phyloP scores from a whole-genome alignment of 768 basidiomycete species.

The Psilocybe cubensis region DNA sequence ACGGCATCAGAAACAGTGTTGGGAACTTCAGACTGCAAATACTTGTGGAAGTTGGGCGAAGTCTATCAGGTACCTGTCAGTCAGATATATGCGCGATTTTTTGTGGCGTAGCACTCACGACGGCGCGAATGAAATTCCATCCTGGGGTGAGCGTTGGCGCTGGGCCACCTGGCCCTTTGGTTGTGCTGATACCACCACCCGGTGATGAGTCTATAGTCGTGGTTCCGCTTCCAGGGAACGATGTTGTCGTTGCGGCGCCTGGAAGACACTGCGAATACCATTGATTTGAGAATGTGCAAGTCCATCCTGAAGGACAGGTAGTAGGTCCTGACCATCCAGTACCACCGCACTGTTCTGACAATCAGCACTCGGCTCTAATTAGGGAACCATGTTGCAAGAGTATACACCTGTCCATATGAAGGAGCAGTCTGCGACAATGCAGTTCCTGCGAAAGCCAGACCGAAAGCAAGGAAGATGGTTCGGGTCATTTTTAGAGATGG shows the following conservation, averaged over 20 bases:
- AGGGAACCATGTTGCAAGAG: neutral
- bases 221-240: constrained; percentile 25
- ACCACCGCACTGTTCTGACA: constrained; percentile 47
- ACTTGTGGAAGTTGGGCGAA: constrained; percentile 26
- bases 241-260: constrained; percentile 27
- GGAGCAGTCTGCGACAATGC: constrained; percentile 3
- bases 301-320: constrained; percentile 47
- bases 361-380: neutral
- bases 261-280: constrained; percentile 60
- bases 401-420: constrained; percentile 39
- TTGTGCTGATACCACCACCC: constrained; percentile 10
- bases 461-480: neutral
- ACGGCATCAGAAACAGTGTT: constrained; percentile 49
- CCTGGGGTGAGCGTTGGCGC: constrained; percentile 48
- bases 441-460: neutral
- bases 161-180: constrained; percentile 29
- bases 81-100: neutral
- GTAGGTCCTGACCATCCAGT: constrained; percentile 55
- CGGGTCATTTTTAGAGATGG: neutral
- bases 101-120: constrained; percentile 36
- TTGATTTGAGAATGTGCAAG: constrained; percentile 43
- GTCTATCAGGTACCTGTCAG: constrained; percentile 7
- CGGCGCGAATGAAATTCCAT: constrained; percentile 59
- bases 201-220: constrained; percentile 34
- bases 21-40: constrained; percentile 54